These are phyloP conservation scores for Ephemerocybe angulata DNA, from an alignment of 768 basidiomycete species.

Conservation along the genomic window DNA sequence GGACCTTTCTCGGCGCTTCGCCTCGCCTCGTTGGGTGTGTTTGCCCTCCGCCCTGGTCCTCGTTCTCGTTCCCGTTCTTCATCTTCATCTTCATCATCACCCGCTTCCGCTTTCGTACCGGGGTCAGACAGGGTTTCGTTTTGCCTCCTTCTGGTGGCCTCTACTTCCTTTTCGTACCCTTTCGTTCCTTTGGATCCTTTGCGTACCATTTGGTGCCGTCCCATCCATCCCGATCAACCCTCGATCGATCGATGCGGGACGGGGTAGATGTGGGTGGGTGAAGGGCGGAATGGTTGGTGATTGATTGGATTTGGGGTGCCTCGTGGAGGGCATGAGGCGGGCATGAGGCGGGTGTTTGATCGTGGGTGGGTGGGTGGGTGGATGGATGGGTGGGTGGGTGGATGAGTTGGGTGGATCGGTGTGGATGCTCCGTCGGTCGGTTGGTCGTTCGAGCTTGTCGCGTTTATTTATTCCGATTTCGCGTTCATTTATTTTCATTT, in stretches of 20 bases:
- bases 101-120: neutral
- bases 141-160: neutral
- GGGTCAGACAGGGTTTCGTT: neutral
- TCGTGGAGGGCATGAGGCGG: neutral
- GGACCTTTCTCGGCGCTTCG: neutral
- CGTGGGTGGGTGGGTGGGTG: neutral
- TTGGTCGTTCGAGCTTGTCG: too few species aligned
- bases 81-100: neutral
- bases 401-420: neutral
- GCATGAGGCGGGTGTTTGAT: neutral
- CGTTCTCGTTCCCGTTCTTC: neutral
- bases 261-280: neutral
- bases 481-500: too few species aligned
- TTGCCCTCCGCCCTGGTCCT: neutral
- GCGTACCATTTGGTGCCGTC: too few species aligned
- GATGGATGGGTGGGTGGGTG: neutral
- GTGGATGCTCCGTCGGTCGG: too few species aligned
- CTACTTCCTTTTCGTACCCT: slow-evolving; percentile 1
- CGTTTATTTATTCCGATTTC: too few species aligned
- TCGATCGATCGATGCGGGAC: neutral
- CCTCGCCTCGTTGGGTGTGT: neutral
- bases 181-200: too few species aligned
- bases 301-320: neutral
- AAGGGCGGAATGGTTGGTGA: neutral
- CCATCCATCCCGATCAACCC: neutral